Conservation (phyloP, 2,329 filamentous ascomycete genomes). For the Thielaviopsis ethacetica region DNA sequence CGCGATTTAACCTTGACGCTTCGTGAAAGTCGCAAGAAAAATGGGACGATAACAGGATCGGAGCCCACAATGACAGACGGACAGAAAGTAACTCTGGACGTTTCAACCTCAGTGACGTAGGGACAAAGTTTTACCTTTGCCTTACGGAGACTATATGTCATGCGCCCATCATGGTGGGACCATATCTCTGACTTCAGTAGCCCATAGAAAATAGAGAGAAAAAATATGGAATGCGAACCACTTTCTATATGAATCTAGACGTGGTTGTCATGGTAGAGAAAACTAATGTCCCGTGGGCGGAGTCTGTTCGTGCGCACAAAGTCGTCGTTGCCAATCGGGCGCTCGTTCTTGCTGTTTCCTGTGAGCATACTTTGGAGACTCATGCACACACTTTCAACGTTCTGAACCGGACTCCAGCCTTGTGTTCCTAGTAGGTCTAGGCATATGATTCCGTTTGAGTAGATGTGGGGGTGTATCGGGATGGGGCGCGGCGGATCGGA, state of each 20-base stretch:
- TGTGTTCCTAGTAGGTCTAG: slow-evolving; percentile 76
- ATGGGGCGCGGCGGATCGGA: slow-evolving; percentile 42
- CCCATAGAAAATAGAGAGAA: not conserved
- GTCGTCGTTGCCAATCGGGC: slow-evolving; percentile 76
- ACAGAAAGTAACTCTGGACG: too few species aligned
- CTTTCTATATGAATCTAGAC: slow-evolving; percentile 28
- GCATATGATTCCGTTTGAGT: slow-evolving; percentile 97
- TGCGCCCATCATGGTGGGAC: too few species aligned
- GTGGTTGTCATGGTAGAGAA: slow-evolving; percentile 82
- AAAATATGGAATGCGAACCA: not conserved
- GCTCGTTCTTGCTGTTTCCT: slow-evolving; percentile 79
- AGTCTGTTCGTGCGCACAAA: slow-evolving; percentile 70
- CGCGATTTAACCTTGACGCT: too few species aligned
- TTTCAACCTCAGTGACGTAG: too few species aligned
- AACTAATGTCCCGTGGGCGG: slow-evolving; percentile 76
- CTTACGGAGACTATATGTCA: too few species aligned
- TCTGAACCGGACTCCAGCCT: slow-evolving; percentile 94
- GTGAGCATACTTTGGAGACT: slow-evolving; percentile 97
- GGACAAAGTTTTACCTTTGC: too few species aligned
- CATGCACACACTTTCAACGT: slow-evolving; percentile 92
- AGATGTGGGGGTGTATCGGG: slow-evolving; percentile 93
- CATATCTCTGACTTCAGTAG: too few species aligned
- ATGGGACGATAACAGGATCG: too few species aligned
- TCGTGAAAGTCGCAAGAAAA: too few species aligned
- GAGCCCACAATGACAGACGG: too few species aligned